Evolutionary conservation across 768 basidiomycete species (phyloP).

Genomic region (Termitomyces sp.): DNA sequence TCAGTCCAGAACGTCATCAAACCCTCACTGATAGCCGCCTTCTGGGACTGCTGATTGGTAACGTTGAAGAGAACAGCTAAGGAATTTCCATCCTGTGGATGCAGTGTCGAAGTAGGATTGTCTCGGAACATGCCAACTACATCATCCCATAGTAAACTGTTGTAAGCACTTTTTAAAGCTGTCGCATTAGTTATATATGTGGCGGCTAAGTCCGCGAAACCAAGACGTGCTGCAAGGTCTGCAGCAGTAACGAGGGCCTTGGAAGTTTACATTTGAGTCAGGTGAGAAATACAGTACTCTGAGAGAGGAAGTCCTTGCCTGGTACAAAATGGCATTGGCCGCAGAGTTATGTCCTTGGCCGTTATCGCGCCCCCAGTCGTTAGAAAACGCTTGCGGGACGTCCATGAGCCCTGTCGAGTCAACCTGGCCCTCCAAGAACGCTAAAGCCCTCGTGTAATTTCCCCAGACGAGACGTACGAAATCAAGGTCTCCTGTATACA

Average conservation of each 20-base stretch:
- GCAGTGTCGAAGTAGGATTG: constrained; percentile 33
- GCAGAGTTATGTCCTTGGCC: constrained; percentile 42
- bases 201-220: constrained; percentile 17
- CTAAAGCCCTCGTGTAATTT: constrained; percentile 34
- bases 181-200: constrained; percentile 28
- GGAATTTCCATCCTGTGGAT: constrained; percentile 46
- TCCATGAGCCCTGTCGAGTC: constrained; percentile 33
- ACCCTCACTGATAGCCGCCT: constrained; percentile 34
- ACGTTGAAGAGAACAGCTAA: constrained; percentile 42
- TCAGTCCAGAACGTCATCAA: constrained; percentile 43
- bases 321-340: constrained; percentile 40
- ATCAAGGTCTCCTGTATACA: constrained; percentile 42
- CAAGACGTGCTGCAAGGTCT: constrained; percentile 27
- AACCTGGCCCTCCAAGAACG: constrained; percentile 35
- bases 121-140: constrained; percentile 39
- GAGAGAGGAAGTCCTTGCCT: constrained; percentile 16
- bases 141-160: constrained; percentile 38
- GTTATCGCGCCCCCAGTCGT: constrained; percentile 44
- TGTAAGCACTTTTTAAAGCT: constrained; percentile 33
- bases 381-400: constrained; percentile 31
- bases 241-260: constrained; percentile 29
- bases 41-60: constrained; percentile 31
- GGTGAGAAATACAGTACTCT: not conserved
- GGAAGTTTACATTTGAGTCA: not conserved
- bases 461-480: constrained; percentile 38